Conservation (phyloP, 1,284 basidiomycete genomes). For the Leccinum pallidistipes region DNA sequence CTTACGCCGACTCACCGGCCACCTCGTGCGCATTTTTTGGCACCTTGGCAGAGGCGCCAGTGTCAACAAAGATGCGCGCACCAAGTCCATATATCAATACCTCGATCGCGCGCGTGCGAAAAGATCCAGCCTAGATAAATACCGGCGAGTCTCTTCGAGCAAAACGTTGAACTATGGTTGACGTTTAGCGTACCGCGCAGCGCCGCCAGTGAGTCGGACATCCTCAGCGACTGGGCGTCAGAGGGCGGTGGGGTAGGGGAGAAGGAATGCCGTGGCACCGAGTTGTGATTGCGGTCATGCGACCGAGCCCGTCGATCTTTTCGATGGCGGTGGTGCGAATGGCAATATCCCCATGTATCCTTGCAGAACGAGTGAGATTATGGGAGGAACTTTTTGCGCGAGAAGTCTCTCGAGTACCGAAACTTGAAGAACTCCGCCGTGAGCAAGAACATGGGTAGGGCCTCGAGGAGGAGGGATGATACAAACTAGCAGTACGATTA, state of each 20-base stretch:
- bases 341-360: not conserved
- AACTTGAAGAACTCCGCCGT: too few relatives aligned
- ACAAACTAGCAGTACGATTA: too few relatives aligned
- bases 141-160: too few relatives aligned
- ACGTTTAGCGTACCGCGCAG: too few relatives aligned
- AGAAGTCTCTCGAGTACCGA: not conserved
- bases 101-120: constrained; percentile 41
- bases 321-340: not conserved
- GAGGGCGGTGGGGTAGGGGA: constrained; percentile 47
- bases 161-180: too few relatives aligned
- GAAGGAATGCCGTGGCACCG: constrained; percentile 3
- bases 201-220: constrained; percentile 32
- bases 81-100: constrained; percentile 54
- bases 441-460: too few relatives aligned
- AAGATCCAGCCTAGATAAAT: too few relatives aligned
- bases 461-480: too few relatives aligned
- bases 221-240: constrained; percentile 14
- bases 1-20: not conserved
- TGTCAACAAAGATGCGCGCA: constrained; percentile 50
- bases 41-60: constrained; percentile 23
- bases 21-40: constrained; percentile 20
- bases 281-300: constrained; percentile 22
- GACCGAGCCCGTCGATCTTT: constrained; percentile 7
- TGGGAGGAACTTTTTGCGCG: not conserved
- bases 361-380: constrained; percentile 7